These are phyloP conservation scores for Mucor piriformis DNA, from an alignment of 371 early-diverging fungal species.

Conservation along the genomic window DNA sequence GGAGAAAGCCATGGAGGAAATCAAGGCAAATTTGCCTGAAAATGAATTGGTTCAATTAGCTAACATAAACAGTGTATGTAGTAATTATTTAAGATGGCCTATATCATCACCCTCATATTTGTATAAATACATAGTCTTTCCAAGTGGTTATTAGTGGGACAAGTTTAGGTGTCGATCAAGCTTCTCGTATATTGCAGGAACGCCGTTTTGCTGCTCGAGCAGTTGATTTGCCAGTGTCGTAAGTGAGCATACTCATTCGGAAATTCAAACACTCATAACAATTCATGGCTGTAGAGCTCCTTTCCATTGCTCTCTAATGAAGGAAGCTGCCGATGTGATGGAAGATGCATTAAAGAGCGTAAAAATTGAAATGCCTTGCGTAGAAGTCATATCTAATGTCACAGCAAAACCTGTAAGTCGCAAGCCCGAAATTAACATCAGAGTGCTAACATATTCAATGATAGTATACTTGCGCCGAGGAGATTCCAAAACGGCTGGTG, in stretches of 20 bases:
- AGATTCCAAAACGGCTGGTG: conserved; percentile 73
- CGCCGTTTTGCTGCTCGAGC: conserved; percentile 83
- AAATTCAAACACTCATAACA: too few relatives aligned
- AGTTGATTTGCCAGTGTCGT: conserved; percentile 90
- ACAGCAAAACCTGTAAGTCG: conserved; percentile 82
- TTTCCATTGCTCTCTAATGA: conserved; percentile 92
- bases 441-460: not conserved
- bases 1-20: conserved; percentile 65
- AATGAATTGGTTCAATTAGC: conserved; percentile 82
- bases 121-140: conserved; percentile 48
- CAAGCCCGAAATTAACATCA: too few relatives aligned
- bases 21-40: conserved; percentile 59
- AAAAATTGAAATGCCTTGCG: conserved; percentile 63
- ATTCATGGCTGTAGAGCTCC: conserved; percentile 66
- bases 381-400: conserved; percentile 91
- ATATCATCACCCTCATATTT: not conserved
- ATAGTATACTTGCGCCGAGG: conserved; percentile 49
- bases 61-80: conserved; percentile 82
- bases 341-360: conserved; percentile 67
- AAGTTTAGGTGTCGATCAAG: conserved; percentile 82
- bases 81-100: not conserved
- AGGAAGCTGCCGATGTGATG: conserved; percentile 81
- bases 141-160: conserved; percentile 94
- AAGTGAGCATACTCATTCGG: too few relatives aligned
- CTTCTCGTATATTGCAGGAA: conserved; percentile 77